A percentile compares a stretch with the other conserved stretches of the same genome.
Conservation (phyloP, 1,139 yeast species). For the Pichia sp. region DNA sequence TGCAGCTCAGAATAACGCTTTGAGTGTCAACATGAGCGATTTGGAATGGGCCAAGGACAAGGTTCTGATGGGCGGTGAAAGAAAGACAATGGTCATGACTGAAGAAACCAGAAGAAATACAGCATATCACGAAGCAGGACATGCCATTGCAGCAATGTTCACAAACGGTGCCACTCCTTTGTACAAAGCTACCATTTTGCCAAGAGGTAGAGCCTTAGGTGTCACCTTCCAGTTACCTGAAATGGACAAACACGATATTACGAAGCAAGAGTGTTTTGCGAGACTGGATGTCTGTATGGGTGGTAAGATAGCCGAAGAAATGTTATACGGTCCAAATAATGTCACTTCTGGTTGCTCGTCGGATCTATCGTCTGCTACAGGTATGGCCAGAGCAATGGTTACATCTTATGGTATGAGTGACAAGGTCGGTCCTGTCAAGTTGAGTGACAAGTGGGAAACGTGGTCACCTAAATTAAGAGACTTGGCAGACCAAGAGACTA, state of each 20-base stretch:
- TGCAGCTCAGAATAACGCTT: conserved; percentile 90
- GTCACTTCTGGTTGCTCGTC: conserved; percentile 94
- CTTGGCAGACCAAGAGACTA: conserved; percentile 87
- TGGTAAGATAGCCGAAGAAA: conserved; percentile 95
- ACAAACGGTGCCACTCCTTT: conserved; percentile 95
- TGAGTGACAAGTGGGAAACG: conserved; percentile 85
- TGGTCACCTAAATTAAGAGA: conserved; percentile 91
- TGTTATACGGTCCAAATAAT: conserved; percentile 84
- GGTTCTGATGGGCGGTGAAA: conserved; percentile 96
- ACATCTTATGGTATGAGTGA: conserved; percentile 96
- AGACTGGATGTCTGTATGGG: conserved; percentile 98
- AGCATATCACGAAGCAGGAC: conserved; percentile 99
- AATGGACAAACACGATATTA: conserved; percentile 95
- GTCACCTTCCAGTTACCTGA: conserved; percentile 96
- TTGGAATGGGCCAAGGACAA: conserved; percentile 99
- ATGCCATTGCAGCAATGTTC: conserved; percentile 94
- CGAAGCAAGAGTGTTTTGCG: conserved; percentile 85
- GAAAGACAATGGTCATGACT: conserved; percentile 94
- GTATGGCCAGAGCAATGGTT: conserved; percentile 94
- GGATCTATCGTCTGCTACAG: conserved; percentile 84
- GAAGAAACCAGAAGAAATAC: conserved; percentile 92
- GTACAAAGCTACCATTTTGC: conserved; percentile 93
- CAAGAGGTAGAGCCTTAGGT: conserved; percentile 95
- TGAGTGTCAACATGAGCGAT: conserved; percentile 84
- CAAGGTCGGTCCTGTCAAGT: conserved; percentile 83